A percentile compares a stretch with the other conserved stretches of the same genome.
phyloP scores from a whole-genome alignment of 495 filamentous ascomycete genomes.

The Hyaloscypha bicolor region DNA sequence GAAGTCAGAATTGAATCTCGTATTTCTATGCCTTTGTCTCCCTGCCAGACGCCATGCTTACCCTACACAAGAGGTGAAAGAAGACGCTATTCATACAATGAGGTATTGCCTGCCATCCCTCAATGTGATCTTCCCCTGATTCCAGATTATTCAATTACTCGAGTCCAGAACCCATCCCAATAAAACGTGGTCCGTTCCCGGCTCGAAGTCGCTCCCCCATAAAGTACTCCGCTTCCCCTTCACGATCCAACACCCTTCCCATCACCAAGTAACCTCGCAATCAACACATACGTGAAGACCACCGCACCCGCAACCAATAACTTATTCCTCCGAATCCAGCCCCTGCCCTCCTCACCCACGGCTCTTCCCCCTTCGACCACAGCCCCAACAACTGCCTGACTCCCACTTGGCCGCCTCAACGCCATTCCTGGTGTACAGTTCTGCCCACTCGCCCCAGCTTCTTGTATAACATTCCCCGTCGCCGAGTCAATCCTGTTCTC shows the following conservation, averaged over 20 bases:
- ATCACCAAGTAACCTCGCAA: slow-evolving; percentile 67
- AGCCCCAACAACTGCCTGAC: slow-evolving; percentile 70
- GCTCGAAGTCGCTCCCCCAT: background rate
- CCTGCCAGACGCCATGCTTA: background rate
- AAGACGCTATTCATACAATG: background rate
- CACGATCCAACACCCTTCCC: slow-evolving; percentile 14
- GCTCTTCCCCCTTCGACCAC: slow-evolving; percentile 78
- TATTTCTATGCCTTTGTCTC: background rate
- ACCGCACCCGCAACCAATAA: slow-evolving; percentile 65
- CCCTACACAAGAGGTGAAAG: background rate
- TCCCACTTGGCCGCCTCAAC: slow-evolving; percentile 62
- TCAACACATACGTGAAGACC: slow-evolving; percentile 76
- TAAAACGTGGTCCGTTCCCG: background rate
- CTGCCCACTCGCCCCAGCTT: slow-evolving; percentile 57
- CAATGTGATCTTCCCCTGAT: too few species aligned
- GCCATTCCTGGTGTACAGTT: slow-evolving; percentile 26
- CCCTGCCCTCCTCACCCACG: slow-evolving; percentile 72
- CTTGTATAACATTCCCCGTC: slow-evolving; percentile 40
- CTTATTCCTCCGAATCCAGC: slow-evolving; percentile 80
- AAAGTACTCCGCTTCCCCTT: background rate
- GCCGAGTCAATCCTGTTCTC: slow-evolving; percentile 77
- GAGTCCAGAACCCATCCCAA: background rate
- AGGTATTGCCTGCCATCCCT: background rate
- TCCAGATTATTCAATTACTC: background rate
- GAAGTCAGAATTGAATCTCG: background rate